Evolutionary conservation across 2,329 filamentous ascomycete genomes (phyloP).

Genomic region (Venturia aucupariae): DNA sequence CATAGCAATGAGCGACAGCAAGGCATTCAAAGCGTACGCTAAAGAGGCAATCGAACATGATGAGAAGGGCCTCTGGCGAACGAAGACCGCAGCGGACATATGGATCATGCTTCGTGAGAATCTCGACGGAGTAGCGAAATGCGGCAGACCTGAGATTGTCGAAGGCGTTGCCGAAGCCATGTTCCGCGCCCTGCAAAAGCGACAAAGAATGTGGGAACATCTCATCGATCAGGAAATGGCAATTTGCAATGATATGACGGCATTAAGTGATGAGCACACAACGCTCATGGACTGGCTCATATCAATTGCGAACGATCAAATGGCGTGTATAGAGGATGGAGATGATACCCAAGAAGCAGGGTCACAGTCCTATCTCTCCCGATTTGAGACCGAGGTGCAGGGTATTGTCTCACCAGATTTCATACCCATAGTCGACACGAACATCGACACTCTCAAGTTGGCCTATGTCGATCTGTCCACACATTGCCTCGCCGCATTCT

Average conservation of each 20-base stretch:
- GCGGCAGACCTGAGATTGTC: conserved; percentile 77
- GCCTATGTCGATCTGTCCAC: conserved; percentile 93
- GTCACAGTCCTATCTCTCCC: conserved; percentile 71
- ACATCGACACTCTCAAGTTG: conserved; percentile 69
- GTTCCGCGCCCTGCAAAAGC: conserved; percentile 73
- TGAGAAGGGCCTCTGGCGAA: conserved; percentile 83
- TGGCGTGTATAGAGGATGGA: conserved; percentile 86
- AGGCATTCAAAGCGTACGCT: conserved; percentile 69
- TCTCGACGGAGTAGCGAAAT: conserved; percentile 73
- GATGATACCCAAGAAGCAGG: conserved; percentile 58
- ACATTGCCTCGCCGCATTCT: conserved; percentile 83
- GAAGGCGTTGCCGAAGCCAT: conserved; percentile 95
- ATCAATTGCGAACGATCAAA: conserved; percentile 95
- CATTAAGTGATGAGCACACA: conserved; percentile 65
- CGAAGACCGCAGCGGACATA: conserved; percentile 83
- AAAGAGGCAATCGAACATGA: conserved; percentile 77
- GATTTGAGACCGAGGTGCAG: conserved; percentile 77
- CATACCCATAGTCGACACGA: conserved; percentile 55
- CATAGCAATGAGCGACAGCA: conserved; percentile 74
- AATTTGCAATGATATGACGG: conserved; percentile 51
- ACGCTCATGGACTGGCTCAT: conserved; percentile 80
- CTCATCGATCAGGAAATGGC: conserved; percentile 79
- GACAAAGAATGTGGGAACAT: conserved; percentile 78
- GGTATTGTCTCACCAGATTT: conserved; percentile 73
- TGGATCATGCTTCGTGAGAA: conserved; percentile 98